Conservation (phyloP, 148 eudicot genomes). For the Linanthus parryae region DNA sequence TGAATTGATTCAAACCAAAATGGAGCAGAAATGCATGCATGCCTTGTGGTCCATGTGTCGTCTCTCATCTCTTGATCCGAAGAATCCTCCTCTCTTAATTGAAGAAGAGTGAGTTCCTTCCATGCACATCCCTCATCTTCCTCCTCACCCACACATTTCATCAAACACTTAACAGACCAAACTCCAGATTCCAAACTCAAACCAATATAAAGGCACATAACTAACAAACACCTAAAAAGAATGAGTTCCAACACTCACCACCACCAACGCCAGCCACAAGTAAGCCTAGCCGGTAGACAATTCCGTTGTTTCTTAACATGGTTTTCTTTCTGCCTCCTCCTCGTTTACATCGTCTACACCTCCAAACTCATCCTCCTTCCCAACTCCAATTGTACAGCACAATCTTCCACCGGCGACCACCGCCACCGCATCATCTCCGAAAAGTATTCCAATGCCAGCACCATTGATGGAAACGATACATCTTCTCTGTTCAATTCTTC, state of each 20-base stretch:
- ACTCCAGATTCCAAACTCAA: neutral
- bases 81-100: slow-evolving; percentile 18
- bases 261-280: slow-evolving; percentile 3
- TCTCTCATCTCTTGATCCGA: slow-evolving; percentile 16
- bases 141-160: neutral
- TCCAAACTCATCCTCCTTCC: slow-evolving; percentile 28
- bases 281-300: slow-evolving; percentile 7
- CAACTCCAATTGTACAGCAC: neutral
- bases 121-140: slow-evolving; percentile 13
- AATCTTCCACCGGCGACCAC: neutral
- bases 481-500: neutral
- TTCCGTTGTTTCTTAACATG: slow-evolving; percentile 18
- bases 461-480: too few species aligned
- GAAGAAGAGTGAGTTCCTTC: slow-evolving; percentile 16
- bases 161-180: neutral
- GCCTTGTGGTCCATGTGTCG: too few species aligned
- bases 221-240: neutral
- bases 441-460: neutral
- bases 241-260: slow-evolving; percentile 5
- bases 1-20: too few species aligned
- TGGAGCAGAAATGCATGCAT: too few species aligned
- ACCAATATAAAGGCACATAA: neutral
- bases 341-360: slow-evolving; percentile 38
- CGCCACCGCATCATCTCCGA: too few species aligned
- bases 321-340: slow-evolving; percentile 23